Evolutionary conservation across 2,329 filamentous ascomycete species (phyloP).

Genomic region (Blumeria hordei): DNA sequence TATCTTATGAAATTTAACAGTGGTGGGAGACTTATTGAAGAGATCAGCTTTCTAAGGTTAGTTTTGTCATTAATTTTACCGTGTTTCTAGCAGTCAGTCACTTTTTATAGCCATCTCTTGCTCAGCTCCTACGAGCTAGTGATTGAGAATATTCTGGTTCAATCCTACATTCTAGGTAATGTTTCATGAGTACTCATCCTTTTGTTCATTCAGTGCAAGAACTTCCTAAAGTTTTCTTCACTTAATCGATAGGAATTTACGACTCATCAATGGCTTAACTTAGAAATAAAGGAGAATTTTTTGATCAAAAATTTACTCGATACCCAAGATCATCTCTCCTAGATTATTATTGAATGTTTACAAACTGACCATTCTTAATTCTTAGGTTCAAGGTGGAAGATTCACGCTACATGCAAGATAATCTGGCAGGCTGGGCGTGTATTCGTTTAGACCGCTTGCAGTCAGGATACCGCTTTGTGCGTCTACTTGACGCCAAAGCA

Average conservation of each 20-base stretch:
- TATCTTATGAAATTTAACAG: slow-evolving; percentile 33
- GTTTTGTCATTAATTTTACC: slow-evolving; percentile 11
- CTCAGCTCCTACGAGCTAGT: no score
- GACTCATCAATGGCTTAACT: no score
- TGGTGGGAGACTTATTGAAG: slow-evolving; percentile 34
- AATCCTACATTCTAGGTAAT: no score
- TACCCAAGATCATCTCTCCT: background rate
- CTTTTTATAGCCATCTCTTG: no score
- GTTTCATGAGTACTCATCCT: no score
- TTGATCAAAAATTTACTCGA: background rate
- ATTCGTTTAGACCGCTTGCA: slow-evolving; percentile 61
- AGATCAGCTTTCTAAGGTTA: slow-evolving; percentile 51
- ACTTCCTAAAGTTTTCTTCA: no score
- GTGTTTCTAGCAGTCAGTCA: no score
- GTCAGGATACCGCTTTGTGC: slow-evolving; percentile 53
- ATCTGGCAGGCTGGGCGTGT: slow-evolving; percentile 70
- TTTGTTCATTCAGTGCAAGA: no score
- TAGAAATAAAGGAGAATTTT: no score
- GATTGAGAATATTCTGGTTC: no score
- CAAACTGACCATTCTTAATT: background rate
- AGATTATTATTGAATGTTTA: background rate
- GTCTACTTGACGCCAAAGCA: slow-evolving; percentile 46
- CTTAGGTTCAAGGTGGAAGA: slow-evolving; percentile 57
- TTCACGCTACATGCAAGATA: slow-evolving; percentile 56
- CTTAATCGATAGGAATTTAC: no score